Conservation (phyloP, 176 grass and related monocot genomes). For the Urochloa ruziziensis region DNA sequence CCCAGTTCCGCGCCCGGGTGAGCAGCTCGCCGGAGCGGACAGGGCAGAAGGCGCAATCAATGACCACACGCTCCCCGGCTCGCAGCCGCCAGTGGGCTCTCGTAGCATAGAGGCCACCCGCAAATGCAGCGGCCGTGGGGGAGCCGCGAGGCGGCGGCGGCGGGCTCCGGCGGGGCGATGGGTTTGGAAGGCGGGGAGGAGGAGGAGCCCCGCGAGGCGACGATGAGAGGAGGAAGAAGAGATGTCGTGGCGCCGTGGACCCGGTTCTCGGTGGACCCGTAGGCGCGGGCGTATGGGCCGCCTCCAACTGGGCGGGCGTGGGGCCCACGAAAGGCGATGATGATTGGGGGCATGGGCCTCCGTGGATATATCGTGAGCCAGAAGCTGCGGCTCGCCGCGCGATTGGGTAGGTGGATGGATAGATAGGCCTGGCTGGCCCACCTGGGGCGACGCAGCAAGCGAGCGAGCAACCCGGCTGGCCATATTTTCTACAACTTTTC, state of each 20-base stretch:
- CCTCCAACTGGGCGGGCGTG: neutral
- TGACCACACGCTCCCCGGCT: neutral
- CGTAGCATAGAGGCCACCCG: neutral
- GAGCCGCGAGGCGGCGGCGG: neutral
- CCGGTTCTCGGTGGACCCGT: slow-evolving; percentile 25
- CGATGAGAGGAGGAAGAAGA: slow-evolving; percentile 22
- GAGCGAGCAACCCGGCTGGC: neutral
- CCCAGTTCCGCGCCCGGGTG: neutral
- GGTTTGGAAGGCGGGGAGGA: neutral
- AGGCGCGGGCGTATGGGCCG: neutral
- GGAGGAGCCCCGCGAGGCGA: neutral
- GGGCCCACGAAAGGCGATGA: neutral
- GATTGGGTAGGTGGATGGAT: slow-evolving; percentile 16
- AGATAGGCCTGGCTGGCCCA: slow-evolving; percentile 27
- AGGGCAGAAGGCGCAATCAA: neutral
- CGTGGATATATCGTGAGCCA: slow-evolving; percentile 21
- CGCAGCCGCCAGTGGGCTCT: neutral
- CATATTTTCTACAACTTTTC: neutral
- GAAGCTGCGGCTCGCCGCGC: neutral
- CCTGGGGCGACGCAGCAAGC: slow-evolving; percentile 18
- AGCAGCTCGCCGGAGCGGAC: neutral
- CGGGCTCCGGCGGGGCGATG: neutral
- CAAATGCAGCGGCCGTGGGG: neutral
- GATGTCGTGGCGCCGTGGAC: slow-evolving; percentile 18
- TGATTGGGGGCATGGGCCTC: slow-evolving; percentile 9